Evolutionary conservation across 2,329 filamentous ascomycete genomes (phyloP).

Genomic region (Clarireedia paspali): DNA sequence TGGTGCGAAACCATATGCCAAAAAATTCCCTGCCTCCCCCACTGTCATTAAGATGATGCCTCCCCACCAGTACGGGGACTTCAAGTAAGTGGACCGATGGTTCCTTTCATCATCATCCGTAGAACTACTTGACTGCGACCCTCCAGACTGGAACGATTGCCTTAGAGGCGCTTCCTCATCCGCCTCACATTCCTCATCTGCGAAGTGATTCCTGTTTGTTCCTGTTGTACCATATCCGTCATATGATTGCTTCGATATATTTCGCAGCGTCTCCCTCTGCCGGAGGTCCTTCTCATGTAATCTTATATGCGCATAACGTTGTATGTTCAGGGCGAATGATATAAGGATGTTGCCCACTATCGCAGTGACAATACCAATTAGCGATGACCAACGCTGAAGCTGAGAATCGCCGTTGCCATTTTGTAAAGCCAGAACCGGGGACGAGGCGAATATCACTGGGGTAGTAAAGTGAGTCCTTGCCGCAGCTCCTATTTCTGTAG

Average conservation of each 20-base stretch:
- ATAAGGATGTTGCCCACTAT: constrained; percentile 92
- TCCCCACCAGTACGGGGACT: constrained; percentile 92
- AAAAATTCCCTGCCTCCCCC: constrained; percentile 91
- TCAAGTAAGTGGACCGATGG: constrained; percentile 62
- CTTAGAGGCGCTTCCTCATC: constrained; percentile 46
- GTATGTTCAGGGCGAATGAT: constrained; percentile 90
- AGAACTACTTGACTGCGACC: constrained; percentile 32
- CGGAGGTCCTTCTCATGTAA: constrained; percentile 64
- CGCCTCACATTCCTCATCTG: constrained; percentile 22
- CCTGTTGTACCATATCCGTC: constrained; percentile 37
- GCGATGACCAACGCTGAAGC: constrained; percentile 72
- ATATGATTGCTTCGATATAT: constrained; percentile 32
- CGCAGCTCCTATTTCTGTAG: constrained; percentile 14
- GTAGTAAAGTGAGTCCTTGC: constrained; percentile 13
- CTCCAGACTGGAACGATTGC: constrained; percentile 40
- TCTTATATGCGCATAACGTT: constrained; percentile 88
- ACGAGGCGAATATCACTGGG: neutral
- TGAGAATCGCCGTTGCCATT: constrained; percentile 35
- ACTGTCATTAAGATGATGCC: constrained; percentile 89
- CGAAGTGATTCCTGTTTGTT: constrained; percentile 25
- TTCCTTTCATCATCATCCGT: constrained; percentile 29
- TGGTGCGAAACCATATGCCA: constrained; percentile 95
- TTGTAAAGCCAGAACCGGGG: neutral
- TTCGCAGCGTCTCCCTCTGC: constrained; percentile 45
- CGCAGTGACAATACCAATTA: constrained; percentile 91